Percentiles rank a stretch among this genome's conserved stretches.
These are phyloP conservation scores for Salix purpurea DNA, from an alignment of 345 rosid species.

Conservation along the genomic window DNA sequence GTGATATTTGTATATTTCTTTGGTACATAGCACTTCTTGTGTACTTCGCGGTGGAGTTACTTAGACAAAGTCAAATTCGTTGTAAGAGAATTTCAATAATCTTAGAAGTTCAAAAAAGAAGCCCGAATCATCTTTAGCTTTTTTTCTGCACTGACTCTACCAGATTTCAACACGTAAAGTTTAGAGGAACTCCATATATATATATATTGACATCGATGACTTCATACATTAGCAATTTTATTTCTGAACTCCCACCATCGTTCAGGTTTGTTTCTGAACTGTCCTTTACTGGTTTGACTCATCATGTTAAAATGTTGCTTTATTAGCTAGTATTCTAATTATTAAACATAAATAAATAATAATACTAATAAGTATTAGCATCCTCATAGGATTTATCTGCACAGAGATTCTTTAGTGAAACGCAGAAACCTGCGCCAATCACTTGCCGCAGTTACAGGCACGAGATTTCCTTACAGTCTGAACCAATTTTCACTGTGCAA, in stretches of 20 bases:
- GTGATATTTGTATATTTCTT: slow-evolving; percentile 4
- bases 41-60: neutral
- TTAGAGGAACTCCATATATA: neutral
- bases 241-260: neutral
- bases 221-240: neutral
- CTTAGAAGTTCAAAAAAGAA: neutral
- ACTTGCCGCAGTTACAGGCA: neutral
- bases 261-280: neutral
- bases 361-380: too few relatives aligned
- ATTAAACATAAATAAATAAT: too few relatives aligned
- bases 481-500: neutral
- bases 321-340: neutral
- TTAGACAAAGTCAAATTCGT: neutral
- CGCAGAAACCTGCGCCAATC: neutral
- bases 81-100: neutral
- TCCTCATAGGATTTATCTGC: neutral
- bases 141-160: neutral
- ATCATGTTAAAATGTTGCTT: neutral
- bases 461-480: neutral
- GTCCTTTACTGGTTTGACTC: neutral
- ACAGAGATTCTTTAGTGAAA: neutral
- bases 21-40: slow-evolving; percentile 16
- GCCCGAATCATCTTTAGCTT: neutral
- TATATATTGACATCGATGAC: neutral
- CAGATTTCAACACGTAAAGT: neutral